Base-by-base conservation (phyloP, 495 filamentous ascomycete species). In the Podospora tetraspora region DNA sequence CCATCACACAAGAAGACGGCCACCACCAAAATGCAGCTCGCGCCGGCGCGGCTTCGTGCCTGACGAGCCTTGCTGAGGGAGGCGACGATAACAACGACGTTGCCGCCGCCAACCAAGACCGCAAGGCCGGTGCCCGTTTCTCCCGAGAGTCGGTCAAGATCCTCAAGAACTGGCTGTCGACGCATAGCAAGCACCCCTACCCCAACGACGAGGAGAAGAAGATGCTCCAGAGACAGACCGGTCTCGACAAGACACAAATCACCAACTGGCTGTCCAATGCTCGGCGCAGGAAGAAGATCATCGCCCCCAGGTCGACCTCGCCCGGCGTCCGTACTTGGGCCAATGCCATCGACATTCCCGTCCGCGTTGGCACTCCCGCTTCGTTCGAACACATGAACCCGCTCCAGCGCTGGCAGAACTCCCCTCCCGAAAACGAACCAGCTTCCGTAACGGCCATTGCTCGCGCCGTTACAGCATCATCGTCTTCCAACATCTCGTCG, bases 261-360 rank as follows among this genome's bases (percentile, higher is more conserved):
- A 87, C 87, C 25, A 94, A 94, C 74, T 95, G 92, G 92, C 84
- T 96, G 12, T 92, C 92, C 62, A 96, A 96, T 76, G 90, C 92
- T 65, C 88, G 92, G 56, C 86, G 92, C 43, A 83, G 92, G 66
- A 87, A 89, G 66, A 94, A 94, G 81, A 85, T 89, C 21, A 62
- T 86, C 29, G 80, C 86, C 27, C 80, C 84, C 23, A 79, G 85
- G 63, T 86, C 85, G 22, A 86, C 83, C 21, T 86, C 84, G 25
- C 87, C 88, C 19, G 85, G 86, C 65, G 77, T 86, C 22, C 80
- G 80, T 24, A 80, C 76, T 67, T 82, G 79, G 71, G 73, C 84
- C n/a, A 84, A 84, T 63, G 84, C 86, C 5, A 87, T 94, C 65
- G 85, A 92, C 72, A 92, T 94, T 82, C 90, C 76, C 23, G 80